Conservation (phyloP, 208 protist genomes). For the Balamuthia mandrillaris region DNA sequence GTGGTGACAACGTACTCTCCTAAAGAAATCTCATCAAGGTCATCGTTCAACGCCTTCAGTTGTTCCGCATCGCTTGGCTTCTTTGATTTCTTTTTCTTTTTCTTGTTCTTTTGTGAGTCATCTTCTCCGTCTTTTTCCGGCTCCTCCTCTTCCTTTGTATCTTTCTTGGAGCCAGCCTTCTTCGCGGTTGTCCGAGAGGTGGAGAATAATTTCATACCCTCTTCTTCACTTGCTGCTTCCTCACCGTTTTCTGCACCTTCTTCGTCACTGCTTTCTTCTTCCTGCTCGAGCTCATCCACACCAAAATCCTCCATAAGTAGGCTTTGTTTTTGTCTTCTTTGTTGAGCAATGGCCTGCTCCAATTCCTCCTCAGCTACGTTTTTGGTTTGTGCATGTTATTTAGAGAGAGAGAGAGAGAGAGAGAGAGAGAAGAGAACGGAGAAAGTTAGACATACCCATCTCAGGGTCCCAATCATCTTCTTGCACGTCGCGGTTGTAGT, state of each 20-base stretch:
- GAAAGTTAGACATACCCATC: neutral
- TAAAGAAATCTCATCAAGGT: neutral
- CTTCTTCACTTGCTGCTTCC: too few relatives aligned
- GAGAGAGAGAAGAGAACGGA: neutral
- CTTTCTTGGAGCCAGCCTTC: too few relatives aligned
- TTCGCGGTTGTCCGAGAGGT: too few relatives aligned
- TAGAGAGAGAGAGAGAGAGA: neutral
- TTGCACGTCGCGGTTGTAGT: neutral
- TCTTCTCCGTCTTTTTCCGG: too few relatives aligned
- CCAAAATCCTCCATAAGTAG: neutral
- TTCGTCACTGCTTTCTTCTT: neutral
- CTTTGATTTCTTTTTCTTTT: too few relatives aligned
- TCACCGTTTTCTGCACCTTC: neutral
- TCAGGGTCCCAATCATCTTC: conserved; percentile 14
- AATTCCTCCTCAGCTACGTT: conserved; percentile 4
- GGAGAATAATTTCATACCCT: too few relatives aligned
- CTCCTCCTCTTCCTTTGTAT: too few relatives aligned
- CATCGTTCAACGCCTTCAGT: neutral
- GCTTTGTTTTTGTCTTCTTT: neutral
- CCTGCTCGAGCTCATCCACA: neutral
- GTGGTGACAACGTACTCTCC: neutral
- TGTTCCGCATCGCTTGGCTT: too few relatives aligned
- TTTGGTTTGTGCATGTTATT: neutral
- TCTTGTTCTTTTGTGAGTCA: too few relatives aligned
- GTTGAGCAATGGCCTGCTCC: conserved; percentile 19